Base-by-base conservation (phyloP, 805 yeast genomes). In the Candida rishiriensis region DNA sequence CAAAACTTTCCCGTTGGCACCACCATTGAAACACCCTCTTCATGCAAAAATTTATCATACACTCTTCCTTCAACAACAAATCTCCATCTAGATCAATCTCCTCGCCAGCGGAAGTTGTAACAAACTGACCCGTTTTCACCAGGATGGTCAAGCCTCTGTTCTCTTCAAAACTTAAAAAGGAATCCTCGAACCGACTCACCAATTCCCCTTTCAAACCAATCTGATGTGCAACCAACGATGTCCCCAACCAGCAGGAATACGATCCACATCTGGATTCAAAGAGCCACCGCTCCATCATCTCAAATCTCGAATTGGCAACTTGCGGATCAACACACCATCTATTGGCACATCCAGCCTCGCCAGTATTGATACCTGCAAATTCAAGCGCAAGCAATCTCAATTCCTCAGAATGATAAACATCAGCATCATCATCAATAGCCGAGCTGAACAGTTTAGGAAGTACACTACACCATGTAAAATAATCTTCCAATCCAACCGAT, bases 51-150 rank as follows among this genome's bases (percentile, higher is more conserved):
- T 32, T 28, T 16, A 38, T 41, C 29, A 41, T 41, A 30, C 52
- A 55, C 37, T 39, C 18, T 29, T 49, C 54, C 26, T 45, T 47
- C 29, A 50, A 35, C 7, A 54, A 16, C 17, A 47, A 39, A 36
- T 54, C 52, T 3, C 30, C 12, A 14, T 47, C 46, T 29, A 51
- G 36, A n/a, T 39, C 31, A 12, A 52, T 36, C 9, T 29, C 21
- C 3, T 30, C 18, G 10, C 29, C 15, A 17, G 26, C 4, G 26
- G 26, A 21, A 21, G 26, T 5, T 5, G 26, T 21, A 21, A 21
- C 26, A 21, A 21, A 21, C 7, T 21, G 26, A 4, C 7, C 26
- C 26, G 26, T 5, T 21, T 7, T 7, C 26, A 21, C 26, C 26
- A 21, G 7, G 26, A 21, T 21, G 26, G 26, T 21, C 7, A 21